phyloP scores from a whole-genome alignment of 78 protist species.

The Polysphondylium violaceum region DNA sequence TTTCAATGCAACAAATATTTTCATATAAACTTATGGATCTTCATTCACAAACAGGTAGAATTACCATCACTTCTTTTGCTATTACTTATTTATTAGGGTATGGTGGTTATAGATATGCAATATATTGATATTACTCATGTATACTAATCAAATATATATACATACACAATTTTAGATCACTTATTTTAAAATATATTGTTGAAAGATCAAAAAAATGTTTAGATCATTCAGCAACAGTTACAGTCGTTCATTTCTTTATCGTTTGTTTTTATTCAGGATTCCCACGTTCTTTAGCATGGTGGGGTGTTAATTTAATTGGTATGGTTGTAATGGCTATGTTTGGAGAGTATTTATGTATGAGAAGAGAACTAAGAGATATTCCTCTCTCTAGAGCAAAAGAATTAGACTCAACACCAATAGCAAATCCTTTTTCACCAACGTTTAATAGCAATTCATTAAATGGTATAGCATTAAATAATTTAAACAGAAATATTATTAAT shows the following conservation, averaged over 20 bases:
- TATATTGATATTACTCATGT: constrained; percentile 1
- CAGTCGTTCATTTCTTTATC: constrained; percentile 64
- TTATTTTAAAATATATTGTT: constrained; percentile 78
- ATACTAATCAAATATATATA: not conserved
- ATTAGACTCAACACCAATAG: constrained; percentile 63
- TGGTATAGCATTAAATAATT: constrained; percentile 23
- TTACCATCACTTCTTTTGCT: constrained; percentile 15
- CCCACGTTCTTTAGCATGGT: constrained; percentile 65
- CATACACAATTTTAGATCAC: constrained; percentile 3
- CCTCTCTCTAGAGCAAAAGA: constrained; percentile 57
- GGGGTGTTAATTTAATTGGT: constrained; percentile 52
- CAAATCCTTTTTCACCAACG: constrained; percentile 8
- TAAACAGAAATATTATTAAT: not conserved
- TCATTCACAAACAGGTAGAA: constrained; percentile 41
- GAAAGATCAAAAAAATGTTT: constrained; percentile 81
- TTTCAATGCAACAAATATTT: constrained; percentile 73
- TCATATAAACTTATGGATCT: constrained; percentile 9
- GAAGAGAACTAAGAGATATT: constrained; percentile 80
- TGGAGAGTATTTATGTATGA: constrained; percentile 82
- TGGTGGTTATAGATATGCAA: constrained; percentile 1
- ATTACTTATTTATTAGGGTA: constrained; percentile 73
- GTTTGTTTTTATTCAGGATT: constrained; percentile 69
- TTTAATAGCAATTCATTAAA: not conserved
- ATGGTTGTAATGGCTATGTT: constrained; percentile 73
- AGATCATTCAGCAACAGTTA: constrained; percentile 81